These are phyloP conservation scores for Colletotrichum eremochloae DNA, from an alignment of 2,329 filamentous ascomycete genomes.

Conservation along the genomic window DNA sequence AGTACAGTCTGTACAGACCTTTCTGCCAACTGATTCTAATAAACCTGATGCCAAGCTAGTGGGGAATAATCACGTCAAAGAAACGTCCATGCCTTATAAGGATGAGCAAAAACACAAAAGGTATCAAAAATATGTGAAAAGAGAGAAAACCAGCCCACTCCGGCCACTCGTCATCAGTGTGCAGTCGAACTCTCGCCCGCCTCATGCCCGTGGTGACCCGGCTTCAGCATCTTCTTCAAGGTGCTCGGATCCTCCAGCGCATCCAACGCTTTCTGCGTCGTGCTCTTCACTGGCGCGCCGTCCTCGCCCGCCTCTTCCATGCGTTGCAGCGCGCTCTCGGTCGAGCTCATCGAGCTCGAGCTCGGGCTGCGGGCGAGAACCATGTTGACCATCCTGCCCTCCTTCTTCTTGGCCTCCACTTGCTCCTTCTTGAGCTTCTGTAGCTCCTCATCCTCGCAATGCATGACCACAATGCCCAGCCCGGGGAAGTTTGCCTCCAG, in stretches of 20 bases:
- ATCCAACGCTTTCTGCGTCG: slow-evolving; percentile 65
- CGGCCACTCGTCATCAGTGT: background rate
- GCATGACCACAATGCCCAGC: slow-evolving; percentile 78
- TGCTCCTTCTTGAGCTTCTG: slow-evolving; percentile 82
- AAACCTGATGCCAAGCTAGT: background rate
- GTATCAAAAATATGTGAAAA: slow-evolving; percentile 28
- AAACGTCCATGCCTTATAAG: background rate
- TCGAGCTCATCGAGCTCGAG: slow-evolving; percentile 56
- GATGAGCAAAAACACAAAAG: slow-evolving; percentile 7
- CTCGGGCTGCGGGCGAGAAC: slow-evolving; percentile 69
- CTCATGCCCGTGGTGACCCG: slow-evolving; percentile 7
- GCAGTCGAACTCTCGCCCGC: slow-evolving; percentile 33
- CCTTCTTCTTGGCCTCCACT: slow-evolving; percentile 77
- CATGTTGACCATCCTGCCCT: slow-evolving; percentile 65
- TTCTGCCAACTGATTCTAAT: slow-evolving; percentile 1
- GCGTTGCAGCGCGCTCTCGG: slow-evolving; percentile 64
- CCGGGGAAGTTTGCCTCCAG: slow-evolving; percentile 81
- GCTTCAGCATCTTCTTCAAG: slow-evolving; percentile 54
- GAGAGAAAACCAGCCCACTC: background rate
- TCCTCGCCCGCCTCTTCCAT: slow-evolving; percentile 57
- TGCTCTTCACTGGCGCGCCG: slow-evolving; percentile 58
- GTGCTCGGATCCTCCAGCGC: slow-evolving; percentile 64
- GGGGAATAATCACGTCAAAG: background rate
- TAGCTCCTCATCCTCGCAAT: slow-evolving; percentile 84
- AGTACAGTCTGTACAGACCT: background rate